These are phyloP conservation scores for Mycena epipterygia DNA, from an alignment of 768 basidiomycete genomes.

Conservation along the genomic window DNA sequence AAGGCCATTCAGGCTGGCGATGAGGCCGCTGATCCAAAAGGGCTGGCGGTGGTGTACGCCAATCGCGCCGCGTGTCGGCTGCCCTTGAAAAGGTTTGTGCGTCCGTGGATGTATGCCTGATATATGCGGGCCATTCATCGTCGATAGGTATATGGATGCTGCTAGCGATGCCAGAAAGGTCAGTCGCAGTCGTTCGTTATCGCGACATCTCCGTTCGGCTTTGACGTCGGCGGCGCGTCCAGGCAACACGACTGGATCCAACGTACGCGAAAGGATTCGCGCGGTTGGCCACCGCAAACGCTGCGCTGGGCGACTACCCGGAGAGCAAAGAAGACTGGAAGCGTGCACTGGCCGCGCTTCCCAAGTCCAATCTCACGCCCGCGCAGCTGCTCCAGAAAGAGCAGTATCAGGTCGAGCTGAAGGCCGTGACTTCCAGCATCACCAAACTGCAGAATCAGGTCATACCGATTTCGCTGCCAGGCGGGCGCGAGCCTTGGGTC, in stretches of 20 bases:
- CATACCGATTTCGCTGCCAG: background rate
- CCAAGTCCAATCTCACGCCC: conserved; percentile 20
- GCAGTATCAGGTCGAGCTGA: conserved; percentile 33
- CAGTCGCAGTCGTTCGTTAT: conserved; percentile 6
- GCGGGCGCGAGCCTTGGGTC: conserved; percentile 38
- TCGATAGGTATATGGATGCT: conserved; percentile 35
- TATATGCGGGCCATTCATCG: background rate
- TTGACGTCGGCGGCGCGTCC: background rate
- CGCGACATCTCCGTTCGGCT: background rate
- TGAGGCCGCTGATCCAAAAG: conserved; percentile 15
- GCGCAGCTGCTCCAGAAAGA: conserved; percentile 24
- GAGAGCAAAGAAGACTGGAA: conserved; percentile 30
- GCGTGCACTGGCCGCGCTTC: conserved; percentile 30
- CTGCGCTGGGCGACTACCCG: conserved; percentile 19
- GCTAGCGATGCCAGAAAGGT: conserved; percentile 36
- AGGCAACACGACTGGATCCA: conserved; percentile 42
- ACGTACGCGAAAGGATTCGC: conserved; percentile 37
- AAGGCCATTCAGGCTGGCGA: conserved; percentile 24
- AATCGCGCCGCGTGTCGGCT: conserved; percentile 34
- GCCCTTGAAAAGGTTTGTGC: conserved; percentile 23
- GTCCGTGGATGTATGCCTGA: background rate
- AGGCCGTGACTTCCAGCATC: conserved; percentile 8
- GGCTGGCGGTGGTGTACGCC: conserved; percentile 28
- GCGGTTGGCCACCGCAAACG: conserved; percentile 34
- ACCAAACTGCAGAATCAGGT: background rate